phyloP scores from a whole-genome alignment of 2,329 filamentous ascomycete species.

The Cladosporium oxysporum region DNA sequence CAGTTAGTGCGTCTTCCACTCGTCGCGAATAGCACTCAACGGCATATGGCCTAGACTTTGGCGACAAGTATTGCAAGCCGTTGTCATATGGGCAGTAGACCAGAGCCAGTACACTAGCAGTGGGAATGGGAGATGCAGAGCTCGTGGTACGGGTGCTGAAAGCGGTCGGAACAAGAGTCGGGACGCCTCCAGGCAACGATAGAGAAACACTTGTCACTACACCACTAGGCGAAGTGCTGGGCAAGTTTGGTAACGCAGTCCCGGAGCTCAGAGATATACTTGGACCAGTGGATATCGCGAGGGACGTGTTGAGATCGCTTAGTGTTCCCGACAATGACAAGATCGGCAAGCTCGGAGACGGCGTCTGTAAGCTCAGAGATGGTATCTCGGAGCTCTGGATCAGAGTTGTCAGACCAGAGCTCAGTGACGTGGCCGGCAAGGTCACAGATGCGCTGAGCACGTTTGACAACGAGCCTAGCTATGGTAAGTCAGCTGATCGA shows the following conservation, averaged over 20 bases:
- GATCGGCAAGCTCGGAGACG: conserved; percentile 14
- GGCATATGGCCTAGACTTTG: conserved; percentile 27
- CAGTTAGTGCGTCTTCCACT: conserved; percentile 22
- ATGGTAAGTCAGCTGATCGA: conserved; percentile 16
- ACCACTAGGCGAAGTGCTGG: conserved; percentile 6
- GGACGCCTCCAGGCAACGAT: not conserved
- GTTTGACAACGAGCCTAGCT: conserved; percentile 13
- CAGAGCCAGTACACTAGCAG: conserved; percentile 23
- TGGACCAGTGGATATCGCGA: conserved; percentile 6
- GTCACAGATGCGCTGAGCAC: conserved; percentile 17
- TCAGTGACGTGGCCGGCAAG: conserved; percentile 17
- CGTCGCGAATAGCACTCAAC: conserved; percentile 28
- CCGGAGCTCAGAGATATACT: conserved; percentile 16
- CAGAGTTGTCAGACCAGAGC: conserved; percentile 18
- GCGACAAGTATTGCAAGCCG: conserved; percentile 29
- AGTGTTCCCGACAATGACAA: not conserved
- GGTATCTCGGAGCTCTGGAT: conserved; percentile 16
- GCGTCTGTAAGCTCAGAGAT: conserved; percentile 13
- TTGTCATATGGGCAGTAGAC: conserved; percentile 31
- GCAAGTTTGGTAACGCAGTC: conserved; percentile 7
- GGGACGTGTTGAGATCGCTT: conserved; percentile 19
- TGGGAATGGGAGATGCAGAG: conserved; percentile 22
- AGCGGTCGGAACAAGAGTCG: not conserved
- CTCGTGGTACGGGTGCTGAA: not conserved
- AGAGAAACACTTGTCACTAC: not conserved